phyloP scores from a whole-genome alignment of 306 rosid genomes.

The Lupinus albus region DNA sequence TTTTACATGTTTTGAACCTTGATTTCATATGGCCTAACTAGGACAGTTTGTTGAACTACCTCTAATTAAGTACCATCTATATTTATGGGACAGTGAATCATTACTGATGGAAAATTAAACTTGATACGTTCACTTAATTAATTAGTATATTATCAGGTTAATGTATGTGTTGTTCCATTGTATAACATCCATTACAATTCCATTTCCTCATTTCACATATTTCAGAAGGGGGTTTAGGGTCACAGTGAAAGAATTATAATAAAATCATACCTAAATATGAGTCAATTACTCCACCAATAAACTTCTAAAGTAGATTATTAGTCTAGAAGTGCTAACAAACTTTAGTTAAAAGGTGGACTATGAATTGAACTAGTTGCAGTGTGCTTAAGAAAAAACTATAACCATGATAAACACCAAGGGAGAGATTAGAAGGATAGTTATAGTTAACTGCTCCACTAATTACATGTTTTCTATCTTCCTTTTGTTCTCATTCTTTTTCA shows the following conservation, averaged over 20 bases:
- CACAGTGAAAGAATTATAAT: constrained; percentile 23
- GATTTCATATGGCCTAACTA: constrained; percentile 18
- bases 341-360: constrained; percentile 6
- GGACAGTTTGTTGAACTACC: constrained; percentile 42
- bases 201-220: background rate
- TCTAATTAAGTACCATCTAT: constrained; percentile 5
- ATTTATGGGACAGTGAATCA: background rate
- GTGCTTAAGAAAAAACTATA: constrained; percentile 36
- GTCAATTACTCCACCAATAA: constrained; percentile 41
- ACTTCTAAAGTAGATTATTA: constrained; percentile 35
- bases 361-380: background rate
- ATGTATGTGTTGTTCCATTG: too few species aligned
- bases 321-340: constrained; percentile 31
- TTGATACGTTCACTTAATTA: too few species aligned
- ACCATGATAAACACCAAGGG: constrained; percentile 46
- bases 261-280: constrained; percentile 21
- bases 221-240: constrained; percentile 25
- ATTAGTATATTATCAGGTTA: too few species aligned
- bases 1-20: background rate
- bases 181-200: too few species aligned
- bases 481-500: constrained; percentile 45
- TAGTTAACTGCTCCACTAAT: constrained; percentile 45
- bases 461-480: constrained; percentile 43
- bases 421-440: constrained; percentile 40
- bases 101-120: too few species aligned